Evolutionary conservation across 371 early-diverging fungal genomes (phyloP).

Genomic region (Apophysomyces elegans): DNA sequence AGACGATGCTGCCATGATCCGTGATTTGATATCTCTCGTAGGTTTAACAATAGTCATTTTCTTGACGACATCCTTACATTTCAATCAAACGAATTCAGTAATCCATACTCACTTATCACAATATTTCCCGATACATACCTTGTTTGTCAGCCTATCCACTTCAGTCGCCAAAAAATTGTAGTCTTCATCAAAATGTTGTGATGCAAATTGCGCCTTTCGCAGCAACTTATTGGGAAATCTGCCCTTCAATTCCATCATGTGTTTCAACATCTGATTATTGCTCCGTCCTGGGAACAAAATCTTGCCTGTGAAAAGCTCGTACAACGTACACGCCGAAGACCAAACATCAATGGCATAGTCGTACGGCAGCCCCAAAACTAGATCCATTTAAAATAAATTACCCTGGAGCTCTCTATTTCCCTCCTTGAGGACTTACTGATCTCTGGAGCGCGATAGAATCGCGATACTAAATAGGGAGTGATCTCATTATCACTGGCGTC

Average conservation of each 20-base stretch:
- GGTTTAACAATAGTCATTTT: slow-evolving; percentile 71
- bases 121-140: slow-evolving; percentile 34
- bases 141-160: slow-evolving; percentile 71
- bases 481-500: slow-evolving; percentile 87
- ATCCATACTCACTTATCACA: neutral
- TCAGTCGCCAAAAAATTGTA: slow-evolving; percentile 70
- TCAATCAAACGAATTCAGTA: slow-evolving; percentile 9
- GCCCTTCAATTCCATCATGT: slow-evolving; percentile 95
- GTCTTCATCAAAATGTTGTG: slow-evolving; percentile 87
- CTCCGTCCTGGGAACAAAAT: slow-evolving; percentile 92
- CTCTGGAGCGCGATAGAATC: slow-evolving; percentile 99
- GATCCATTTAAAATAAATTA: neutral
- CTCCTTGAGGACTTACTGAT: slow-evolving; percentile 69
- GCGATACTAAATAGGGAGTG: slow-evolving; percentile 94
- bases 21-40: slow-evolving; percentile 68
- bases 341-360: slow-evolving; percentile 94
- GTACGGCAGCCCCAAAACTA: slow-evolving; percentile 88
- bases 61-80: slow-evolving; percentile 63
- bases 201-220: slow-evolving; percentile 78
- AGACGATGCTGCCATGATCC: slow-evolving; percentile 59
- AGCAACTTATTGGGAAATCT: slow-evolving; percentile 83
- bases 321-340: slow-evolving; percentile 98
- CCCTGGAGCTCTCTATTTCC: neutral
- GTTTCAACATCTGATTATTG: slow-evolving; percentile 95
- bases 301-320: slow-evolving; percentile 95